Evolutionary conservation across 345 rosid genomes (phyloP).

Genomic region (Eucalyptus sp.): DNA sequence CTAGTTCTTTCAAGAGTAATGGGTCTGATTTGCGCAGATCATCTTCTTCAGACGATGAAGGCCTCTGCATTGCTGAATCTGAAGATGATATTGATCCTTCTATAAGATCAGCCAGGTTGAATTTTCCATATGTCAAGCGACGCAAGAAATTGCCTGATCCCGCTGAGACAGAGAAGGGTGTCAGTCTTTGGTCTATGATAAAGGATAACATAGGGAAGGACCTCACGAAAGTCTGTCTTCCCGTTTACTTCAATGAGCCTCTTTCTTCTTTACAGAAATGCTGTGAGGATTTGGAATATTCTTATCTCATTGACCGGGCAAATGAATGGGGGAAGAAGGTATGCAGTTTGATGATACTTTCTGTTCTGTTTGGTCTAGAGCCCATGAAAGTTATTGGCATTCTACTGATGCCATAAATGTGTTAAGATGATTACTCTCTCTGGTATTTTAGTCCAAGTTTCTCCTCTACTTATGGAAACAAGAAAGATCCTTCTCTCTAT

Average conservation of each 20-base stretch:
- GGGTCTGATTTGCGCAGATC: conserved; percentile 71
- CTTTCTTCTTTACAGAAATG: conserved; percentile 93
- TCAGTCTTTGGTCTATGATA: conserved; percentile 99
- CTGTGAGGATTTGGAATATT: conserved; percentile 94
- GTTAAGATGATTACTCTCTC: neutral
- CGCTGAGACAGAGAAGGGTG: conserved; percentile 79
- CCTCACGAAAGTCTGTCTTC: conserved; percentile 96
- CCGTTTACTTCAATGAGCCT: conserved; percentile 99
- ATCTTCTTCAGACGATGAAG: conserved; percentile 78
- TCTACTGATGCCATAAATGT: neutral
- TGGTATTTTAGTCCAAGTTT: neutral
- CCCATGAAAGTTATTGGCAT: neutral
- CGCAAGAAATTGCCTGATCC: conserved; percentile 95
- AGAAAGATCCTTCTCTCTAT: neutral
- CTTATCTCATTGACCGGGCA: conserved; percentile 86
- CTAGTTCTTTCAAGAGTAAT: conserved; percentile 79
- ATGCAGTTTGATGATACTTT: neutral
- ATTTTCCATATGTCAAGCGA: conserved; percentile 57
- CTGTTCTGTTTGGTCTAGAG: neutral
- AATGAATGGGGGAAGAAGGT: conserved; percentile 93
- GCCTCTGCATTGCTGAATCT: conserved; percentile 26
- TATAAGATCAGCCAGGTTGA: conserved; percentile 43
- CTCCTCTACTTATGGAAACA: neutral
- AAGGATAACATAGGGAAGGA: conserved; percentile 99
- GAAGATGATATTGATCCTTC: conserved; percentile 67